Percentiles rank a stretch among this genome's conserved stretches.
phyloP scores from a whole-genome alignment of 2,329 filamentous ascomycete genomes.

The Penicillium sp. region DNA sequence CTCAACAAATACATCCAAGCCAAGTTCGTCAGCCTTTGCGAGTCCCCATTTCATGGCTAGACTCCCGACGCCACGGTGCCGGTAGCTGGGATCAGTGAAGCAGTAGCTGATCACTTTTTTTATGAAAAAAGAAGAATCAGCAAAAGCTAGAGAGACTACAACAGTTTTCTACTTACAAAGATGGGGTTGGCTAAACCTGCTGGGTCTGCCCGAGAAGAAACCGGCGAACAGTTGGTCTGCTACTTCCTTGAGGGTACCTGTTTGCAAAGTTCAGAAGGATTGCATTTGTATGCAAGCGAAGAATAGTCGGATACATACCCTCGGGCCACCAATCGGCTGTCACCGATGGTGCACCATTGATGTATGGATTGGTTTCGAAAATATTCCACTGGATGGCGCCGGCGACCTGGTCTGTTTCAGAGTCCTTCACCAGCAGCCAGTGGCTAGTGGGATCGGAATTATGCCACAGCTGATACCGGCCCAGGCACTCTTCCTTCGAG shows the following conservation, averaged over 20 bases:
- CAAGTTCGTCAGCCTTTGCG: background rate
- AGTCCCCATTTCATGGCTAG: background rate
- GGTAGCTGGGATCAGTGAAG: background rate
- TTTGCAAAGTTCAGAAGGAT: background rate
- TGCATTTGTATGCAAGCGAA: background rate
- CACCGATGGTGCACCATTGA: background rate
- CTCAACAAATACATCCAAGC: background rate
- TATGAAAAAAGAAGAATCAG: background rate
- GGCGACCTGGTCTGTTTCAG: background rate
- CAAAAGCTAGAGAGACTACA: background rate
- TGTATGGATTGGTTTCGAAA: conserved; percentile 5
- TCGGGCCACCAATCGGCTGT: conserved; percentile 3
- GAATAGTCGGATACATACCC: background rate
- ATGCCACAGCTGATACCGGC: background rate
- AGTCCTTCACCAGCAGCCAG: conserved; percentile 1
- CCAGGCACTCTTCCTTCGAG: background rate
- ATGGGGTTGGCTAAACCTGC: background rate
- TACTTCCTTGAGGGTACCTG: background rate
- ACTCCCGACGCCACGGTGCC: background rate
- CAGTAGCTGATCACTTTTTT: conserved; percentile 2
- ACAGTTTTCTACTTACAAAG: background rate
- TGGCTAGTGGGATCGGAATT: background rate
- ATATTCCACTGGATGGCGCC: conserved; percentile 1
- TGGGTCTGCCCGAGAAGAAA: background rate
- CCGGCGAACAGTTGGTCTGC: background rate